A percentile compares a stretch with the other conserved stretches of the same genome.
Conservation (phyloP, 2,329 filamentous ascomycete species). For the Penicillium psychrosexuale region DNA sequence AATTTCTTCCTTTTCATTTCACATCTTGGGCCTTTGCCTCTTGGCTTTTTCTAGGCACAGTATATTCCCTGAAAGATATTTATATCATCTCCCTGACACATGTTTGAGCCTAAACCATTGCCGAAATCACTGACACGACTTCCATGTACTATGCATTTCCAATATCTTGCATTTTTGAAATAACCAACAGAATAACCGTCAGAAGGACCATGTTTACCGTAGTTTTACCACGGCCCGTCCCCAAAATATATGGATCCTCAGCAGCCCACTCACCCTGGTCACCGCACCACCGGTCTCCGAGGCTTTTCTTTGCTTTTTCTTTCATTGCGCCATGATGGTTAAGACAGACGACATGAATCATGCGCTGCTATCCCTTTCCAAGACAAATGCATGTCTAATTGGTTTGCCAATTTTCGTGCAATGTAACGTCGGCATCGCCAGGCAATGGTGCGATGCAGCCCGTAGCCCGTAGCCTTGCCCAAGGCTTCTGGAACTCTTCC, state of each 20-base stretch:
- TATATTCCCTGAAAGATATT: not conserved
- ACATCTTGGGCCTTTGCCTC: not conserved
- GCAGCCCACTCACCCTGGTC: not conserved
- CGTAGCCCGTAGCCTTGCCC: not conserved
- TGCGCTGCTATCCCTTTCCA: not conserved
- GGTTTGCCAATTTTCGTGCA: not conserved
- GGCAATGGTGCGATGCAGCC: not conserved
- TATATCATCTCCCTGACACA: not conserved
- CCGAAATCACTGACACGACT: not conserved
- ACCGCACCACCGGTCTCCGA: not conserved
- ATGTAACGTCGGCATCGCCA: not conserved
- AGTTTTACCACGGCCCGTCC: not conserved
- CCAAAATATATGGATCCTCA: not conserved
- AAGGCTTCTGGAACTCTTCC: slow-evolving; percentile 4
- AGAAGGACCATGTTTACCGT: not conserved
- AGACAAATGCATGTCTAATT: not conserved
- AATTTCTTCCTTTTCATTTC: not conserved
- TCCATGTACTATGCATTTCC: no score
- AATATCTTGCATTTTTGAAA: not conserved
- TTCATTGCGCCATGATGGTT: not conserved
- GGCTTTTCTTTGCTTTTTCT: not conserved
- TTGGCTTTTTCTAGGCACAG: not conserved
- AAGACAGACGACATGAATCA: not conserved
- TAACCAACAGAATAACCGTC: no score
- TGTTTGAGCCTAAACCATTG: not conserved